Evolutionary conservation across 176 grass and related monocot genomes (phyloP), one percentile per base, ranked within the genome.

Genomic region (Triticum aestivum): DNA sequence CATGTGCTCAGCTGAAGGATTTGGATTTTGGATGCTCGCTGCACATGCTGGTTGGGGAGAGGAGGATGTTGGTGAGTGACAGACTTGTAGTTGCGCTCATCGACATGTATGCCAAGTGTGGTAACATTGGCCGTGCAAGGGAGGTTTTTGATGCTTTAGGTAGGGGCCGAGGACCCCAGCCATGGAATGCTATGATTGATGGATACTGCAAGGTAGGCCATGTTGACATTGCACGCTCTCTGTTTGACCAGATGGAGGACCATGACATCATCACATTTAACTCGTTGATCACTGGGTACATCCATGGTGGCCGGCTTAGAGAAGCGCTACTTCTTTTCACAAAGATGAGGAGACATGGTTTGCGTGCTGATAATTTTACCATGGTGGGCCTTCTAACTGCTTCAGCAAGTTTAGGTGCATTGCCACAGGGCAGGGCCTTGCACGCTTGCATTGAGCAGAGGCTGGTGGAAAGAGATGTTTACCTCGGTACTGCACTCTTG

Each of bases 111-210:
- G 84, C 85, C 11, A 95, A 93, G 82, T 95, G 89, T 70, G 93
- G 91, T 39, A 84, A 92, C 66, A 85, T 90, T 61, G 11, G n/a
- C 33, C 15, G 29, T 42, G 93, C 92, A 56, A 78, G 45, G 12
- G 73, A 87, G 62, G 58, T 91, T 14, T 98, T 98, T 35, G 81
- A 94, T 12, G 77, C 85, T 23, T 61, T 87, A 41, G 84, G 84
- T 30, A 79, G 70, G 71, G 84, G 89, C 9, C 58, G 80, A 37
- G 41, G 58, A 79, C 74, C 84, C 12, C 83, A 88, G 59, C 66
- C 93, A 49, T 95, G 93, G 93, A 95, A 92, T 89, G 93, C 90
- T 70, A 95, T 92, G 39, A 92, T 95, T 63, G 81, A 92, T 73
- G 93, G 88, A 6, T 89, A 92, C 67, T 92, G 90, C 78, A 92